Conservation (phyloP, 345 rosid genomes). For the Durio zibethinus region DNA sequence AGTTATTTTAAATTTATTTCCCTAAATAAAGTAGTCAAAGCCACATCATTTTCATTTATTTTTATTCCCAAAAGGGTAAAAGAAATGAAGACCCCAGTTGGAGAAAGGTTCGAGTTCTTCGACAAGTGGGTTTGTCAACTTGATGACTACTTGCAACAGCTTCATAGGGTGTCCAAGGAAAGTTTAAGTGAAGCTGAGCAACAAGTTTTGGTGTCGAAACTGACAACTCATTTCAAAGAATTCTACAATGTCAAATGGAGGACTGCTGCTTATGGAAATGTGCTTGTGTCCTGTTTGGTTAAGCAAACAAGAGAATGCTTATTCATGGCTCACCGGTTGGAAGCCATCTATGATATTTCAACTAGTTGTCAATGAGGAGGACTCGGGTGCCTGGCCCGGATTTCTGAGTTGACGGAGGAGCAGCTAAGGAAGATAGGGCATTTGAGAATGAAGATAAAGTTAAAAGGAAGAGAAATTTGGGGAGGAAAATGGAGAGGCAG, state of each 20-base stretch:
- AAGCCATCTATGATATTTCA: slow-evolving; percentile 59
- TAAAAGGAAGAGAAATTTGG: slow-evolving; percentile 72
- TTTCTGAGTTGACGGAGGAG: slow-evolving; percentile 38
- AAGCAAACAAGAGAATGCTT: slow-evolving; percentile 58
- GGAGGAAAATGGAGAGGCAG: slow-evolving; percentile 82
- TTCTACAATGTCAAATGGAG: slow-evolving; percentile 85
- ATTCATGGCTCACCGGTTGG: slow-evolving; percentile 82
- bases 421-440: slow-evolving; percentile 51
- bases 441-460: slow-evolving; percentile 48
- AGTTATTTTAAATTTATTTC: no score
- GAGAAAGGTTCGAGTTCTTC: slow-evolving; percentile 54
- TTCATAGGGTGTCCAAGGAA: slow-evolving; percentile 21
- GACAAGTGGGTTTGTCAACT: slow-evolving; percentile 60
- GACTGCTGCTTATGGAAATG: slow-evolving; percentile 63
- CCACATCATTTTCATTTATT: no score
- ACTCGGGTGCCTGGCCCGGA: slow-evolving; percentile 20
- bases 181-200: slow-evolving; percentile 16
- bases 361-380: slow-evolving; percentile 39
- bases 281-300: slow-evolving; percentile 58
- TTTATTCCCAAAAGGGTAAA: neutral
- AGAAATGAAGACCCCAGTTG: slow-evolving; percentile 39
- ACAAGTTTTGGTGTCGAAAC: slow-evolving; percentile 44
- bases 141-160: slow-evolving; percentile 42
- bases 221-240: slow-evolving; percentile 69
- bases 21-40: no score